Evolutionary conservation across 441 rosid genomes (phyloP).

Genomic region (Gossypium lobatum): DNA sequence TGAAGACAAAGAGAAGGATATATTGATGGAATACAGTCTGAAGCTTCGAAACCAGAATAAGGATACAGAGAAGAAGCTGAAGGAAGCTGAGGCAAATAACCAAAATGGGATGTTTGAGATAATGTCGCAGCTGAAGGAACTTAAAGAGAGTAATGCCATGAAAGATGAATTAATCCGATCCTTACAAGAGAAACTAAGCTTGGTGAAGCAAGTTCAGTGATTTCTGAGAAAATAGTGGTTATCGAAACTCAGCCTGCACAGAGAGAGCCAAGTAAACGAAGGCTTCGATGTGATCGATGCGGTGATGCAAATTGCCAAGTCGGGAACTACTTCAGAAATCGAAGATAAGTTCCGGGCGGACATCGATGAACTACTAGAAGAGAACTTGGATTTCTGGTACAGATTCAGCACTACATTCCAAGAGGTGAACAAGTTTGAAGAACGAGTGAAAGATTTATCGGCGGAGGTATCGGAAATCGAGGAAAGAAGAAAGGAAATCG

Average conservation of each 20-base stretch:
- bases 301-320: conserved; percentile 24
- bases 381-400: conserved; percentile 76
- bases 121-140: conserved; percentile 32
- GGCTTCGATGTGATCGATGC: conserved; percentile 12
- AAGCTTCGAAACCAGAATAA: conserved; percentile 51
- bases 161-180: conserved; percentile 58
- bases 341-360: conserved; percentile 51
- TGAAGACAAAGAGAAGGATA: conserved; percentile 54
- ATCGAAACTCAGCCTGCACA: conserved; percentile 10
- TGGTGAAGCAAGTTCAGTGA: conserved; percentile 5
- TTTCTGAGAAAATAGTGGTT: conserved; percentile 20
- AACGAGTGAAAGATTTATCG: conserved; percentile 55
- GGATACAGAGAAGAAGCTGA: conserved; percentile 59
- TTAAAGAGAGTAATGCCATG: conserved; percentile 39
- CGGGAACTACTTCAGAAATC: conserved; percentile 27
- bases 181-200: conserved; percentile 50
- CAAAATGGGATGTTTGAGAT: conserved; percentile 30
- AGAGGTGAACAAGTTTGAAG: conserved; percentile 75
- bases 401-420: conserved; percentile 70
- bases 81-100: conserved; percentile 32
- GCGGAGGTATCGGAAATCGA: conserved; percentile 49
- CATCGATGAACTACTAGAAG: conserved; percentile 70
- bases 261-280: conserved; percentile 33
- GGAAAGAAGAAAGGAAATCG: conserved; percentile 49
- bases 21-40: conserved; percentile 54